phyloP scores from a whole-genome alignment of 2,329 filamentous ascomycete genomes.

The Paradendryphiella salina region DNA sequence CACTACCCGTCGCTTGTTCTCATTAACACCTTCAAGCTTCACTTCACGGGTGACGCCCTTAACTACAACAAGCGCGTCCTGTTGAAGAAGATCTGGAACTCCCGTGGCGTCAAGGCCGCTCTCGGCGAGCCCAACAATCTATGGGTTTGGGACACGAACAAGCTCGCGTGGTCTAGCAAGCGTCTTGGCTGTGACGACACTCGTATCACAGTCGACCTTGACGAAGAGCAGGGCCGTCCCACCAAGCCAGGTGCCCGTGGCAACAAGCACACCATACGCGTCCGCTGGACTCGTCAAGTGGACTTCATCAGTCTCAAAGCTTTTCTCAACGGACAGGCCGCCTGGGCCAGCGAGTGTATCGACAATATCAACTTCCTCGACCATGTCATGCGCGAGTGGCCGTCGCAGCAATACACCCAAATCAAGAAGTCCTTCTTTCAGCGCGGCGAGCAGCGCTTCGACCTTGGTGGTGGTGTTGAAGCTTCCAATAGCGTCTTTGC shows the following conservation, averaged over 20 bases:
- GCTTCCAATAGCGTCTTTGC: conserved; percentile 90
- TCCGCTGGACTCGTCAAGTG: conserved; percentile 69
- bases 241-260: conserved; percentile 24
- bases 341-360: conserved; percentile 60
- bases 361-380: conserved; percentile 90
- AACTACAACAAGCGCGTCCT: conserved; percentile 63
- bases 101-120: conserved; percentile 59
- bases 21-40: conserved; percentile 56
- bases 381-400: conserved; percentile 80
- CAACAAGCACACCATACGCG: conserved; percentile 63
- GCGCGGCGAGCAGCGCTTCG: conserved; percentile 51
- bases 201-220: conserved; percentile 68
- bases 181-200: conserved; percentile 35
- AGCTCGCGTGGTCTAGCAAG: conserved; percentile 71
- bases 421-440: conserved; percentile 87
- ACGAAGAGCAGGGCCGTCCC: conserved; percentile 58
- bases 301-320: conserved; percentile 66
- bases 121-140: conserved; percentile 52
- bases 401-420: conserved; percentile 66
- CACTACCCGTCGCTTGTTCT: background rate
- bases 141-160: conserved; percentile 82
- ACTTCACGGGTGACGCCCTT: conserved; percentile 61
- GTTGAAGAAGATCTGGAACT: conserved; percentile 76
- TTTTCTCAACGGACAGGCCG: conserved; percentile 65
- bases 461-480: conserved; percentile 69